Evolutionary conservation across 495 filamentous ascomycete species (phyloP).

Genomic region (Neurospora sp.): DNA sequence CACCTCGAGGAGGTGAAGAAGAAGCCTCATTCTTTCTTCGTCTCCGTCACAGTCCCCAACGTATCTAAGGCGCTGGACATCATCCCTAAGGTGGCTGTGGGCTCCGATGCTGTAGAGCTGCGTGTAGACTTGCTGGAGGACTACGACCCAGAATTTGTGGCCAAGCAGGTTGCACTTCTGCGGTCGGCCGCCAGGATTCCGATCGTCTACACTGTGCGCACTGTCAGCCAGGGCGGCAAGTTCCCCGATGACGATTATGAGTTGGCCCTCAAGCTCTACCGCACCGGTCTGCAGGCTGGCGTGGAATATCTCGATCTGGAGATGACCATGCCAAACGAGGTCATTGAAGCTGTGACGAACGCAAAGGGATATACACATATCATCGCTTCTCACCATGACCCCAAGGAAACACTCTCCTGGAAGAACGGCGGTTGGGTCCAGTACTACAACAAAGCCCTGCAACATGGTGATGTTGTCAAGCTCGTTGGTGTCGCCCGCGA

Average conservation of each 20-base stretch:
- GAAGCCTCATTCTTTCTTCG: slow-evolving; percentile 81
- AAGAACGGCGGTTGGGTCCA: slow-evolving; percentile 77
- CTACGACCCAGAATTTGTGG: slow-evolving; percentile 62
- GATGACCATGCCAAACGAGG: slow-evolving; percentile 67
- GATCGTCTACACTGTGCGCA: slow-evolving; percentile 88
- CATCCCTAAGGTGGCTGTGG: slow-evolving; percentile 64
- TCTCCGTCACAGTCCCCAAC: slow-evolving; percentile 76
- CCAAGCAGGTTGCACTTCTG: slow-evolving; percentile 71
- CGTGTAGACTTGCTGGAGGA: slow-evolving; percentile 88
- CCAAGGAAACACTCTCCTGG: slow-evolving; percentile 71
- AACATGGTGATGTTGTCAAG: slow-evolving; percentile 88
- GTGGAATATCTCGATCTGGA: slow-evolving; percentile 92
- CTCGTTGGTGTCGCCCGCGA: slow-evolving; percentile 74
- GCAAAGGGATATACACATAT: slow-evolving; percentile 63
- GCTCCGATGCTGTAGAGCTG: slow-evolving; percentile 87
- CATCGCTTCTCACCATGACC: slow-evolving; percentile 94
- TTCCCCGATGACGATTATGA: slow-evolving; percentile 72
- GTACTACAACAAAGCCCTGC: slow-evolving; percentile 76
- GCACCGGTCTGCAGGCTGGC: slow-evolving; percentile 65
- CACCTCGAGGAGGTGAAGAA: slow-evolving; percentile 54
- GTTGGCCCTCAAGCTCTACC: slow-evolving; percentile 63
- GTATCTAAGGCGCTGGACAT: slow-evolving; percentile 51
- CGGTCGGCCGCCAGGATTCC: slow-evolving; percentile 67
- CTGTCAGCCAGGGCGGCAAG: slow-evolving; percentile 72
- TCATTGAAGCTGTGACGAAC: slow-evolving; percentile 56